A percentile compares a stretch with the other conserved stretches of the same genome.
Conservation (phyloP, 1,139 yeast genomes). For the Candida labiduridarum region DNA sequence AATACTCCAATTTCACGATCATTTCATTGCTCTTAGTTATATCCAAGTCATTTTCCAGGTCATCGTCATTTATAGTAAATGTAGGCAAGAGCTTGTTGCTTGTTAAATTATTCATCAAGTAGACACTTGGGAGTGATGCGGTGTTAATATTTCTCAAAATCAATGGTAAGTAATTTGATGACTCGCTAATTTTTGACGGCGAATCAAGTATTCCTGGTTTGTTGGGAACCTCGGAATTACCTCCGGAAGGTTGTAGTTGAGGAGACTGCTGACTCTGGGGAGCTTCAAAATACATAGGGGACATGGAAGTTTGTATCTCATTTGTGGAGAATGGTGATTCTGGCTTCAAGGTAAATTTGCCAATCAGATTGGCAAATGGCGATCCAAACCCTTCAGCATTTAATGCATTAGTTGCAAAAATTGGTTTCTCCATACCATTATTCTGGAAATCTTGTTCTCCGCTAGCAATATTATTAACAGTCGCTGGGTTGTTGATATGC, state of each 20-base stretch:
- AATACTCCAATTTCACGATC: conserved; percentile 28
- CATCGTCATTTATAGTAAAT: conserved; percentile 41
- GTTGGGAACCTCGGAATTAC: conserved; percentile 4
- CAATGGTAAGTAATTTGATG: conserved; percentile 63
- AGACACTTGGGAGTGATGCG: conserved; percentile 56
- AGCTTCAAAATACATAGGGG: conserved; percentile 24
- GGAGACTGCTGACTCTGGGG: conserved; percentile 15
- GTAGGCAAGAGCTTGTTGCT: conserved; percentile 22
- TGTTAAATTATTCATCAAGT: conserved; percentile 39
- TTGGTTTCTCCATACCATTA: conserved; percentile 1
- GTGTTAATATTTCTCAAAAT: conserved; percentile 63
- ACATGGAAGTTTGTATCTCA: conserved; percentile 22
- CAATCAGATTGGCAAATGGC: conserved; percentile 22
- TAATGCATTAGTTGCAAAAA: conserved; percentile 8
- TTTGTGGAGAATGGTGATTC: conserved; percentile 34
- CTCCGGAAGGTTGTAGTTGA: conserved; percentile 6
- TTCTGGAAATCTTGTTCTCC: background rate
- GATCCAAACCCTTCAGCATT: conserved; percentile 28
- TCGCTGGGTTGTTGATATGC: background rate
- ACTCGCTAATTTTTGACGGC: conserved; percentile 28
- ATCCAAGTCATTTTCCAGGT: conserved; percentile 34
- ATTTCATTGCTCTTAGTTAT: conserved; percentile 32
- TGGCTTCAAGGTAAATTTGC: conserved; percentile 21
- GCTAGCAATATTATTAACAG: background rate
- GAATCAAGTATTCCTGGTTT: conserved; percentile 9